Evolutionary conservation across 2,329 filamentous ascomycete species (phyloP), one percentile per base, ranked within the genome.

Genomic region (Raffaelea deltoideospora): DNA sequence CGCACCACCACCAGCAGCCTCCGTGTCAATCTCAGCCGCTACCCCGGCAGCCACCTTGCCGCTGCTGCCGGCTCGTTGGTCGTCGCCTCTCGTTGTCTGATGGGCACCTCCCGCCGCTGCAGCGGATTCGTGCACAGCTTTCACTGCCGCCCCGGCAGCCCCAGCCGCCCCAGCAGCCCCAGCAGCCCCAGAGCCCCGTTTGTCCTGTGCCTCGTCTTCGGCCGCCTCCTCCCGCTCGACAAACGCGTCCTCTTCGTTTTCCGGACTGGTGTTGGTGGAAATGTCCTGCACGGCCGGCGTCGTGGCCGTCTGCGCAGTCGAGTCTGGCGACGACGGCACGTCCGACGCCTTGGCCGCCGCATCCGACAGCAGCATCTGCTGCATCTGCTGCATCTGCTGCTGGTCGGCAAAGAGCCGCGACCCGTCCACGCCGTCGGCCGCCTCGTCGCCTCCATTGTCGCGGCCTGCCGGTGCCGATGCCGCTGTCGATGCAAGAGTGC

Each of bases 241-340:
- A 45, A 70, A 72, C 31, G 69, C 66, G 33, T 69, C 62, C 15
- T 64, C 67, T 34, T 85, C 79, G 37, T 79, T 71, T 37, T 80
- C 79, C 1, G 79, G 76, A 47, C 79, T 86, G 2, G 81, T 86
- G 45, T 79, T 76, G 1, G 79, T 73, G 2, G 81, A 86, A 7
- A 66, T 69, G 43, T 79, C 71, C 41, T 76, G 69, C 28, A 76
- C 66, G 26, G 68, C 70, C 2, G 83, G 79, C 1, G 83, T 90
- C 18, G 78, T 74, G 37, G 76, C 76, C 31, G 80, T 86, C 47
- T 78, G 76, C 2, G 76, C 69, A 23, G 79, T 86, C 6, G 83
- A 88, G 3, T 60, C 63, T 14, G 71, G 67, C 2, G 70, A 75
- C 3, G 66, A 73, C 6, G 63, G 46, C 3, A 58, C 54, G 43